Evolutionary conservation across 2,329 filamentous ascomycete species (phyloP), one percentile per base, ranked within the genome.

Genomic region (Fonsecaea erecta): DNA sequence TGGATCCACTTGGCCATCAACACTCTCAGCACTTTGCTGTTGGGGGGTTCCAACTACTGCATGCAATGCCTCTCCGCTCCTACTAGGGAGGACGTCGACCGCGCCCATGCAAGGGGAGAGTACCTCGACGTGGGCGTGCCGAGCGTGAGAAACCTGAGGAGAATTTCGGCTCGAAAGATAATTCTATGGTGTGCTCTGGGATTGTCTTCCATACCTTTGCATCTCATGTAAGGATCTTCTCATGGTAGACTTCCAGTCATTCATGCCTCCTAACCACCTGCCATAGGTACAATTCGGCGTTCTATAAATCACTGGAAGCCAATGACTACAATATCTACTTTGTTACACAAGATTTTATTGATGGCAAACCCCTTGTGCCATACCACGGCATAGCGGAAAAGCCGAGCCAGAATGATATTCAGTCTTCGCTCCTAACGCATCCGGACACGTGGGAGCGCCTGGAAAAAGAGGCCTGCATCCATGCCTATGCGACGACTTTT

Each of bases 11-110:
- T 77, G 3, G 51, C 70, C 0, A 77, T 79, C 61, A 79, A 79
- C 52, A 62, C 74, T 9, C 56, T 79, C 6, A 74, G 73, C 28
- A 77, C 75, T 0, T 26, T 73, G 2, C 64, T 78, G 0, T 69
- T 79, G 0, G 70, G 69, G 7, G 73, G 74, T 0, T 75, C 73
- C 32, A 78, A 77, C 7, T 76, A 76, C 67, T 72, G 69, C 60
- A 77, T 78, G 75, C 77, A 79, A 67, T 73, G 69, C 54, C 62
- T 77, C 5, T 65, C 58, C 8, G 71, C 75, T 1, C 77, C 77
- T 0, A 75, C 74, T 2, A 65, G 76, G 26, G 52, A 66, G 4
- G 75, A 77, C 26, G 60, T 78, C 14, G 72, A 78, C 51, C 60
- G 63, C 16, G 75, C 74, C 1, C 76, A 79, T 65, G 34, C 32